Evolutionary conservation across 495 filamentous ascomycete genomes (phyloP).

Genomic region (Penicillium odoratum): DNA sequence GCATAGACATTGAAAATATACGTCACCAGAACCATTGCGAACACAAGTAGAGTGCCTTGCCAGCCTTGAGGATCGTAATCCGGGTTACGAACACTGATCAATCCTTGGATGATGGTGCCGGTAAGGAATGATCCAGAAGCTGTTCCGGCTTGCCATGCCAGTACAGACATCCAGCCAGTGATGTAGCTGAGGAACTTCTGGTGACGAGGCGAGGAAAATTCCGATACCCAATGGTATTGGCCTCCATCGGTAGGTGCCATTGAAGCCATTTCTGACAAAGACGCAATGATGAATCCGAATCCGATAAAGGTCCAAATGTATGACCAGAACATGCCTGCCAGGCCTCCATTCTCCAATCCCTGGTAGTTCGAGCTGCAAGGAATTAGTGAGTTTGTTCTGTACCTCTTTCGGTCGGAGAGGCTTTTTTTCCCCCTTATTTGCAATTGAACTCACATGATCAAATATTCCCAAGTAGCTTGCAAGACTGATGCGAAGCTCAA

Average conservation of each 20-base stretch:
- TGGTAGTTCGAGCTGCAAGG: constrained; percentile 14
- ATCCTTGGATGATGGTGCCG: constrained; percentile 46
- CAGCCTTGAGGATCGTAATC: constrained; percentile 35
- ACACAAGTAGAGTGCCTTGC: constrained; percentile 48
- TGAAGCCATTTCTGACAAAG: constrained; percentile 43
- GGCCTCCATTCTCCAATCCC: constrained; percentile 21
- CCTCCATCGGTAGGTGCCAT: constrained; percentile 39
- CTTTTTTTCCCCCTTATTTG: neutral
- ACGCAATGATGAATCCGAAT: constrained; percentile 33
- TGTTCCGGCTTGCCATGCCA: constrained; percentile 42
- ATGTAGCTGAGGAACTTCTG: constrained; percentile 50
- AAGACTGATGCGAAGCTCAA: constrained; percentile 29
- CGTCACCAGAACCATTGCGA: constrained; percentile 41
- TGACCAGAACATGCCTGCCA: constrained; percentile 33
- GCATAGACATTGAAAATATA: constrained; percentile 45
- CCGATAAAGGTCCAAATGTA: constrained; percentile 38
- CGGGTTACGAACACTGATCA: constrained; percentile 39
- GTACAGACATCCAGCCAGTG: constrained; percentile 49
- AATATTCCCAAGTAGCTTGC: constrained; percentile 31
- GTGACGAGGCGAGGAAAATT: constrained; percentile 41
- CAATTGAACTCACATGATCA: constrained; percentile 20
- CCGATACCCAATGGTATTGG: constrained; percentile 53
- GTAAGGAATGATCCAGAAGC: constrained; percentile 43
- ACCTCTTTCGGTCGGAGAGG: neutral
- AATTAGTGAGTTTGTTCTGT: neutral